Base-by-base conservation (phyloP, 2,329 filamentous ascomycete species). In the Tolypocladium sp. region DNA sequence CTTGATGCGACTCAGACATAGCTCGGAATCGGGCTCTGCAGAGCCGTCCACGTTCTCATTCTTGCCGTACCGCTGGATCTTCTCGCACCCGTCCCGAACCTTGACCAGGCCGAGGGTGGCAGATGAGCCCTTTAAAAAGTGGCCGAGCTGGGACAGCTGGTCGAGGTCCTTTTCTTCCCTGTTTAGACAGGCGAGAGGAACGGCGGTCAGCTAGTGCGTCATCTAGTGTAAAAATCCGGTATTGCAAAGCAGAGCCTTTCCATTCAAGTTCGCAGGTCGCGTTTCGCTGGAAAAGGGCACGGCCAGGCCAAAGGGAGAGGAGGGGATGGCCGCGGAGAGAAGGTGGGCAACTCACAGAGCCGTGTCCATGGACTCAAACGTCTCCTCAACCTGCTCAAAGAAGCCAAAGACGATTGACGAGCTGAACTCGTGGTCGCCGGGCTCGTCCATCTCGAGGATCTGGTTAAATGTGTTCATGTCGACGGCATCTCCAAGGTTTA, bases 401-500 rank as follows among this genome's bases (percentile, higher is more conserved):
- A 96, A 99, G 62, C 91, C 91, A 70, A 86, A 88, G 55, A 97
- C 92, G 65, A 99, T 92, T 61, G 89, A 88, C 67, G 81, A 84
- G 76, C 90, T 95, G 80, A 97, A 97, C 55, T 96, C 91, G 67
- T 87, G 83, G 63, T 93, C 89, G 13, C 87, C 84, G 64, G 90
- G 89, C 64, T 97, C 94, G 73, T 99, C 94, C 93, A 99, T 97
- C 75, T 97, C 94, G 63, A 97, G 84, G 72, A 99, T 97, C 79
- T 97, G 94, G 68, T 88, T 86, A 69, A 99, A 99, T 59, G 92
- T 96, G 58, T 75, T 72, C 62, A 80, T 77, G 73, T 97, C 93
- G 74, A 99, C 87, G 70, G 82, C 81, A 64, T 94, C 89, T 61
- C 85, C 86, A 64, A 91, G 84, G 61, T 90, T 60, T 54, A 64